phyloP scores from a whole-genome alignment of 805 yeast genomes.

The Yarrowia divulgata region DNA sequence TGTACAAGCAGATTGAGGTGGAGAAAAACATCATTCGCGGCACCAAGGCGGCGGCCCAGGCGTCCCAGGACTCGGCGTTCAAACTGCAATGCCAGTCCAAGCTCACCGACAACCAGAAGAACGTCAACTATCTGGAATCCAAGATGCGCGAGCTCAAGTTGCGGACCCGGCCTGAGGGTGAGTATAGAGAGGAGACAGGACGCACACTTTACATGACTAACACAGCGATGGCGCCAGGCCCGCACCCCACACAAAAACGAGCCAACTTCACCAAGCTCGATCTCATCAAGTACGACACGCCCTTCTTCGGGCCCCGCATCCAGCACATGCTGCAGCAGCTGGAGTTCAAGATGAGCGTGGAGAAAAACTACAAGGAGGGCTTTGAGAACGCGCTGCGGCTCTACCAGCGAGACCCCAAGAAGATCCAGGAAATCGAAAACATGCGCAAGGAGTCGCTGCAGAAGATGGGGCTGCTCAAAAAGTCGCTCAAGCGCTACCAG shows the following conservation, averaged over 20 bases:
- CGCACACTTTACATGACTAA: background rate
- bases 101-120: constrained; percentile 89
- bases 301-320: constrained; percentile 91
- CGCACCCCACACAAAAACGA: constrained; percentile 41
- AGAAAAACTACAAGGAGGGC: constrained; percentile 90
- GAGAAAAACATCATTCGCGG: constrained; percentile 89
- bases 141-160: constrained; percentile 68
- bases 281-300: constrained; percentile 88
- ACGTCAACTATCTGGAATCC: constrained; percentile 85
- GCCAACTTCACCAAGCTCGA: constrained; percentile 57
- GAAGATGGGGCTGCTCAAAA: constrained; percentile 81
- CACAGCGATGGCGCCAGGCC: constrained; percentile 13
- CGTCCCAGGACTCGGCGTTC: constrained; percentile 79
- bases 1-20: constrained; percentile 83
- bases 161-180: constrained; percentile 41
- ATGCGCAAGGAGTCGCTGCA: constrained; percentile 85
- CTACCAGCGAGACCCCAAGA: constrained; percentile 90
- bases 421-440: constrained; percentile 86
- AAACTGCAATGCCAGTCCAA: constrained; percentile 90
- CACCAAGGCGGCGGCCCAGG: constrained; percentile 78
- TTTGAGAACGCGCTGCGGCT: constrained; percentile 86
- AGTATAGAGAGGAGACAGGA: background rate
- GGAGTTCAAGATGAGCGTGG: constrained; percentile 92
- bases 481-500: constrained; percentile 84
- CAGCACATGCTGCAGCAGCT: constrained; percentile 95